phyloP scores from a whole-genome alignment of 352 stramenopile genomes.

The Phytopythium aichiense region DNA sequence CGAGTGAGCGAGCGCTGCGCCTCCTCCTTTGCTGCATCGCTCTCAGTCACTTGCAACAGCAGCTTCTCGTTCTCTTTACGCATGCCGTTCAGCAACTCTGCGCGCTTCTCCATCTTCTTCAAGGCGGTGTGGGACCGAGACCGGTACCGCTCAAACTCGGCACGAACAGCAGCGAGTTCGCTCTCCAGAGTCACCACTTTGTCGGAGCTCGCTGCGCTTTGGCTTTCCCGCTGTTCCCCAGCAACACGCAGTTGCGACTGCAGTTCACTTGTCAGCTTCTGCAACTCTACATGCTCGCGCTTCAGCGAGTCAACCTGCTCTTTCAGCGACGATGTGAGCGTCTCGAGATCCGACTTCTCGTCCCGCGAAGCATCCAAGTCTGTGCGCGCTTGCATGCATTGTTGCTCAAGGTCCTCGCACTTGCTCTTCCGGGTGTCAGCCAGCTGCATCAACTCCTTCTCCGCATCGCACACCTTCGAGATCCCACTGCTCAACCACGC shows the following conservation, averaged over 20 bases:
- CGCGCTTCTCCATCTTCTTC: slow-evolving; percentile 80
- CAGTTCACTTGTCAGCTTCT: slow-evolving; percentile 11
- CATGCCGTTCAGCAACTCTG: slow-evolving; percentile 77
- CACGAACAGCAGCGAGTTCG: slow-evolving; percentile 30
- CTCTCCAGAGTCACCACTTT: slow-evolving; percentile 23
- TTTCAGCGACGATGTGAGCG: slow-evolving; percentile 15
- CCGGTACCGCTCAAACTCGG: slow-evolving; percentile 69
- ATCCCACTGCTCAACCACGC: not conserved
- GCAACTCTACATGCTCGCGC: slow-evolving; percentile 15
- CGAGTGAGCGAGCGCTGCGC: slow-evolving; percentile 11
- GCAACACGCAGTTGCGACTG: slow-evolving; percentile 15
- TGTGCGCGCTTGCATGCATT: slow-evolving; percentile 9
- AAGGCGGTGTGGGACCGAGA: slow-evolving; percentile 59
- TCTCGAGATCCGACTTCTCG: slow-evolving; percentile 18
- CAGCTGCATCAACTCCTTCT: slow-evolving; percentile 10
- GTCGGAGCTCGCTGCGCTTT: slow-evolving; percentile 21
- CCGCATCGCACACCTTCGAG: not conserved
- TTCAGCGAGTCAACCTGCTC: slow-evolving; percentile 18
- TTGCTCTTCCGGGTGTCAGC: slow-evolving; percentile 8
- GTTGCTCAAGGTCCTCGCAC: slow-evolving; percentile 13
- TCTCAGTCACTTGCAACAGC: slow-evolving; percentile 19
- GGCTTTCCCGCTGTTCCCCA: slow-evolving; percentile 17
- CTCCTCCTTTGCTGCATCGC: slow-evolving; percentile 14
- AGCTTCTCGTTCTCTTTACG: slow-evolving; percentile 65
- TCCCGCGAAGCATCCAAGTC: slow-evolving; percentile 13